phyloP scores from a whole-genome alignment of 176 grass and related monocot species.

The Thinopyrum elongatum region DNA sequence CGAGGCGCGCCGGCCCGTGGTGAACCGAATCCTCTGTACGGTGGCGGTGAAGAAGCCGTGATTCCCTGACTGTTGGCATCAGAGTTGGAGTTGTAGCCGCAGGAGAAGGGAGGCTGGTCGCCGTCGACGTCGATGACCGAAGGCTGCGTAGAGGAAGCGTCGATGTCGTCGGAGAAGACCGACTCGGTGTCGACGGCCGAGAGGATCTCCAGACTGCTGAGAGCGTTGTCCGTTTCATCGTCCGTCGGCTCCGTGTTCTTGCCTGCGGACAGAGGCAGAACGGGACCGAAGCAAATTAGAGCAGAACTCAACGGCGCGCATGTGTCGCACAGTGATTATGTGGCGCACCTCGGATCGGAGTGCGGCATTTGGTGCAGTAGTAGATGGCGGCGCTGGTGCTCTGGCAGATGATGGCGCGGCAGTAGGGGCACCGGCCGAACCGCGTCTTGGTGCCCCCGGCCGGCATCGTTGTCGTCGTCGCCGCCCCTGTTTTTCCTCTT shows the following conservation, averaged over 20 bases:
- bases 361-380: slow-evolving; percentile 51
- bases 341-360: slow-evolving; percentile 36
- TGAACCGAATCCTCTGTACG: background rate
- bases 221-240: background rate
- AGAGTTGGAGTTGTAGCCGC: background rate
- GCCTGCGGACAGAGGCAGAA: background rate
- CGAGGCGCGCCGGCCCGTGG: background rate
- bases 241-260: slow-evolving; percentile 28
- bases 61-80: background rate
- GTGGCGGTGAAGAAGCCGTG: background rate
- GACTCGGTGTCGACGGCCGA: slow-evolving; percentile 26
- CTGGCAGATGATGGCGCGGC: slow-evolving; percentile 43
- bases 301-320: background rate
- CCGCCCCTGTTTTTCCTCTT: background rate
- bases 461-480: background rate
- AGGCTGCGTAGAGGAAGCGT: background rate
- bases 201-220: slow-evolving; percentile 36
- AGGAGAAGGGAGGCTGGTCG: background rate
- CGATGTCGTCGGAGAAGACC: slow-evolving; percentile 29
- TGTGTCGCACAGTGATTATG: background rate
- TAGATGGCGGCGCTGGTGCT: slow-evolving; percentile 7
- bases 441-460: background rate
- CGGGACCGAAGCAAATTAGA: background rate
- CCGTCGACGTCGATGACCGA: background rate
- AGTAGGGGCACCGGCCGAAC: slow-evolving; percentile 48